phyloP scores from a whole-genome alignment of 106 monocot genomes.

The Allium cepa region DNA sequence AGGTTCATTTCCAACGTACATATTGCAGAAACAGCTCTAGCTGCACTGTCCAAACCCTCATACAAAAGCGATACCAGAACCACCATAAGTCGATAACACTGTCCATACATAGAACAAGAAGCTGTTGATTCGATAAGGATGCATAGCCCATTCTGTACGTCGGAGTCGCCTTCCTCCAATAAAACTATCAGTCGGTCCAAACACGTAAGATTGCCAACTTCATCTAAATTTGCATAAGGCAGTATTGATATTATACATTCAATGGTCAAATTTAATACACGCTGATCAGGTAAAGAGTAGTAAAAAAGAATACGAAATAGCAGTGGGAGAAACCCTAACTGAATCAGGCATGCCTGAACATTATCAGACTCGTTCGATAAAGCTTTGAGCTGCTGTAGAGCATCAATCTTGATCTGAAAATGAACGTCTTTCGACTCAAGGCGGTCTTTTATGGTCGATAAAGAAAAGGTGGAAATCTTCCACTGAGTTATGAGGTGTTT shows the following conservation, averaged over 20 bases:
- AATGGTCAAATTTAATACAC: not conserved
- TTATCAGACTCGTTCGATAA: conserved; percentile 1
- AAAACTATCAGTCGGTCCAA: conserved; percentile 2
- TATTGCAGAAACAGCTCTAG: conserved; percentile 2
- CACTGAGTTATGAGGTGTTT: conserved; percentile 3
- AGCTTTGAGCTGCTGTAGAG: not conserved
- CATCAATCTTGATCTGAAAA: not conserved
- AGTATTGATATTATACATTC: conserved; percentile 5
- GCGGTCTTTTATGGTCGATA: not conserved
- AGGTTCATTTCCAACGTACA: conserved; percentile 10
- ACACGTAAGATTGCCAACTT: not conserved
- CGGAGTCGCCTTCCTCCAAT: conserved; percentile 1
- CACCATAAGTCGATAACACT: not conserved
- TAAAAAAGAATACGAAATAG: conserved; percentile 4
- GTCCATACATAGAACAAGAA: not conserved
- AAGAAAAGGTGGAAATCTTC: not conserved
- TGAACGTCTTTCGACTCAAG: not conserved
- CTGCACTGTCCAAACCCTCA: not conserved
- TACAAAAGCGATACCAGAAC: not conserved
- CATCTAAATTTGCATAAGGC: conserved; percentile 1
- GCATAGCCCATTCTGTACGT: not conserved
- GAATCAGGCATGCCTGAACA: not conserved
- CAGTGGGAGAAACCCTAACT: conserved; percentile 2
- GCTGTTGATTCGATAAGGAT: conserved; percentile 6
- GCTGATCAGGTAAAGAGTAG: not conserved